Percentiles rank a stretch among this genome's conserved stretches.
These are phyloP conservation scores for Sclerotinia trifoliorum DNA, from an alignment of 2,329 filamentous ascomycete species.

Conservation along the genomic window DNA sequence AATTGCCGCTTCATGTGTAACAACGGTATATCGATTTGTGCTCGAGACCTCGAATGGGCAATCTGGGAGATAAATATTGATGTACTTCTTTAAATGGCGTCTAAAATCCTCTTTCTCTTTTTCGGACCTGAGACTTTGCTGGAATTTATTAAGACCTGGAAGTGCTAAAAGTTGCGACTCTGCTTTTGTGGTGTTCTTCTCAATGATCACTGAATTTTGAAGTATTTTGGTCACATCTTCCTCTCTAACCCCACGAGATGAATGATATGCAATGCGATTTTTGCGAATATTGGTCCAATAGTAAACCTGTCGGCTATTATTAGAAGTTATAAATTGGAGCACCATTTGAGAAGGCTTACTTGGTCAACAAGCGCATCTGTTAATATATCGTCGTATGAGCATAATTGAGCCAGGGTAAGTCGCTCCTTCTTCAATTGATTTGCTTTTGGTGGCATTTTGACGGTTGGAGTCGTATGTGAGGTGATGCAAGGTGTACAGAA, in stretches of 20 bases:
- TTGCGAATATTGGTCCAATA: slow-evolving; percentile 98
- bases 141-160: slow-evolving; percentile 71
- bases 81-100: slow-evolving; percentile 82
- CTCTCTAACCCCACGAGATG: slow-evolving; percentile 74
- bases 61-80: slow-evolving; percentile 88
- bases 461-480: not conserved
- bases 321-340: slow-evolving; percentile 2
- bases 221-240: slow-evolving; percentile 61
- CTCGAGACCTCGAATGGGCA: slow-evolving; percentile 92
- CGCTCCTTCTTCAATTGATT: slow-evolving; percentile 61
- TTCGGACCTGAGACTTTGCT: slow-evolving; percentile 64
- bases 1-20: slow-evolving; percentile 82
- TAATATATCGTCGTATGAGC: slow-evolving; percentile 90
- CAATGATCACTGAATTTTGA: slow-evolving; percentile 67
- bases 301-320: slow-evolving; percentile 62
- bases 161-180: slow-evolving; percentile 71
- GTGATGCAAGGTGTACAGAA: slow-evolving; percentile 1
- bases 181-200: slow-evolving; percentile 68
- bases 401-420: slow-evolving; percentile 82
- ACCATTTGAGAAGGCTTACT: slow-evolving; percentile 55
- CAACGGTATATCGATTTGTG: slow-evolving; percentile 93
- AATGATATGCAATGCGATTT: slow-evolving; percentile 82
- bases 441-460: slow-evolving; percentile 46
- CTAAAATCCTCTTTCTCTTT: slow-evolving; percentile 85
- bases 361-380: slow-evolving; percentile 95